A percentile compares a stretch with the other conserved stretches of the same genome.
Conservation (phyloP, 345 rosid species). For the Lepidium aucheri region DNA sequence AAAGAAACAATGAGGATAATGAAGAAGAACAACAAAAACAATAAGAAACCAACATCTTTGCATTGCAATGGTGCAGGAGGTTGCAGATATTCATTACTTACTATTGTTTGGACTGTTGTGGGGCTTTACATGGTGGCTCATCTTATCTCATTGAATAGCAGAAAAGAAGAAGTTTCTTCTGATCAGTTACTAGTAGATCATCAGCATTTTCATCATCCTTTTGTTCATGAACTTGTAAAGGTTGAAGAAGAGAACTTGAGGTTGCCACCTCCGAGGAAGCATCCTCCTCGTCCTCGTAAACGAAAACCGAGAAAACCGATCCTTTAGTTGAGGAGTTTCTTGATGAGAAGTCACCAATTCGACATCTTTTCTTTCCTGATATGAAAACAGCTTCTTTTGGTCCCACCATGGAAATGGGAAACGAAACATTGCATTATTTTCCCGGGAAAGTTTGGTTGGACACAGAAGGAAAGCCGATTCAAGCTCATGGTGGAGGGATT, state of each 20-base stretch:
- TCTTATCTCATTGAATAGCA: slow-evolving; percentile 38
- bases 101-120: slow-evolving; percentile 59
- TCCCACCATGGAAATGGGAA: slow-evolving; percentile 50
- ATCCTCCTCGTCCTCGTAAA: slow-evolving; percentile 77
- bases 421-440: slow-evolving; percentile 43
- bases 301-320: slow-evolving; percentile 60
- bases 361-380: slow-evolving; percentile 71
- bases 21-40: slow-evolving; percentile 71
- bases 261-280: slow-evolving; percentile 74
- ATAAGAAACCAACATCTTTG: slow-evolving; percentile 58
- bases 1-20: slow-evolving; percentile 30
- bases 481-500: slow-evolving; percentile 95
- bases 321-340: slow-evolving; percentile 84
- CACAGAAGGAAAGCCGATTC: slow-evolving; percentile 83
- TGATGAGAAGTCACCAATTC: slow-evolving; percentile 81
- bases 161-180: slow-evolving; percentile 30
- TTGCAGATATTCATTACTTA: slow-evolving; percentile 54
- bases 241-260: slow-evolving; percentile 71
- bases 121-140: slow-evolving; percentile 62
- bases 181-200: slow-evolving; percentile 1
- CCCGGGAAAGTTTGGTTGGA: slow-evolving; percentile 92
- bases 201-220: slow-evolving; percentile 31
- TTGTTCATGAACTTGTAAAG: slow-evolving; percentile 54
- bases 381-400: slow-evolving; percentile 44
- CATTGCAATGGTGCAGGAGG: slow-evolving; percentile 63